A percentile compares a stretch with the other conserved stretches of the same genome.
These are phyloP conservation scores for Elongisporangium prolatum DNA, from an alignment of 352 stramenopile species.

Conservation along the genomic window DNA sequence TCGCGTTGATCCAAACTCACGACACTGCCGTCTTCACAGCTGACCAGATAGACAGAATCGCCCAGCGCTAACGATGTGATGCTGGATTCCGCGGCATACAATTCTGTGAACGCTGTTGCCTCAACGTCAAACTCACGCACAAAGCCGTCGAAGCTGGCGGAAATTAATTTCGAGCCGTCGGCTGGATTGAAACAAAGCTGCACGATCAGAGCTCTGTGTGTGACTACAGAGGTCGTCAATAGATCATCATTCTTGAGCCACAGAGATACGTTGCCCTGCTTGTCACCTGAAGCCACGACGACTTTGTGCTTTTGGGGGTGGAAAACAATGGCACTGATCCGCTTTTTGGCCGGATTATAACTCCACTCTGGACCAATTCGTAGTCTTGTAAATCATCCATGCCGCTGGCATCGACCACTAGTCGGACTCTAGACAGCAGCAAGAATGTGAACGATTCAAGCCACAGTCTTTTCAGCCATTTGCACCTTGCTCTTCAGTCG, in stretches of 20 bases:
- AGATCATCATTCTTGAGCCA: too few relatives aligned
- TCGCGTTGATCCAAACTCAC: conserved; percentile 48
- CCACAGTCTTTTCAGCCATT: too few relatives aligned
- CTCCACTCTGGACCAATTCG: conserved; percentile 18
- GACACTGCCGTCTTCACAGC: conserved; percentile 59
- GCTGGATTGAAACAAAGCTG: conserved; percentile 49
- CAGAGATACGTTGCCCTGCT: too few relatives aligned
- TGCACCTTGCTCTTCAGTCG: too few relatives aligned
- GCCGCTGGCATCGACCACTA: conserved; percentile 29
- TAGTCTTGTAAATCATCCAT: conserved; percentile 41
- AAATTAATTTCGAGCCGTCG: conserved; percentile 56
- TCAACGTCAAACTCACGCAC: conserved; percentile 66
- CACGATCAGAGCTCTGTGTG: conserved; percentile 57
- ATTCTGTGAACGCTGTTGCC: conserved; percentile 35
- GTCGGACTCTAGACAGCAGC: too few relatives aligned
- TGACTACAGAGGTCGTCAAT: too few relatives aligned
- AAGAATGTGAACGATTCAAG: too few relatives aligned
- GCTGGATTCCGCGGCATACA: conserved; percentile 40
- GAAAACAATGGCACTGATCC: conserved; percentile 69
- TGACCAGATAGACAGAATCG: conserved; percentile 27
- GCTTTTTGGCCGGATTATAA: too few relatives aligned
- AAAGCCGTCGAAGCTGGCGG: conserved; percentile 66
- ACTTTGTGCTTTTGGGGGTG: conserved; percentile 58
- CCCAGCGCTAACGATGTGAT: conserved; percentile 52
- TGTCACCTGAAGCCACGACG: conserved; percentile 68